Conservation (phyloP, 495 filamentous ascomycete genomes). For the Aspergillus coremiiformis region DNA sequence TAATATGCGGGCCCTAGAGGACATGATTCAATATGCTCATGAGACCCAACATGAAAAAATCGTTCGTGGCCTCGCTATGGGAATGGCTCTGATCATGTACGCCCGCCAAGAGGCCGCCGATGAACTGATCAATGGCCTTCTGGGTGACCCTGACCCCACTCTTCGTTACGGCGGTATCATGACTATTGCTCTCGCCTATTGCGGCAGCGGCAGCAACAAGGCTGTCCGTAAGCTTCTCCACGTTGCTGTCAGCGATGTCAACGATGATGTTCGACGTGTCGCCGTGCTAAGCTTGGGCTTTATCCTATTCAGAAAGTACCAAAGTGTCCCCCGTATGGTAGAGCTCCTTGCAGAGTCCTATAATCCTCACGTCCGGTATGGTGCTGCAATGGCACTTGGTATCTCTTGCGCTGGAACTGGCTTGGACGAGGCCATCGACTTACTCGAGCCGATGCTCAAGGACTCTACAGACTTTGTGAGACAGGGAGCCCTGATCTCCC, state of each 20-base stretch:
- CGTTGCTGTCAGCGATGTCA: slow-evolving; percentile 95
- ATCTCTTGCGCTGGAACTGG: slow-evolving; percentile 98
- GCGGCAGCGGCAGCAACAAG: slow-evolving; percentile 96
- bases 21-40: slow-evolving; percentile 96
- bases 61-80: slow-evolving; percentile 86
- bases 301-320: slow-evolving; percentile 96
- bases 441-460: slow-evolving; percentile 99
- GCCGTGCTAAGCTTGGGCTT: slow-evolving; percentile 99
- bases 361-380: slow-evolving; percentile 97
- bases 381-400: slow-evolving; percentile 95
- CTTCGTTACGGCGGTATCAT: slow-evolving; percentile 97
- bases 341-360: slow-evolving; percentile 96
- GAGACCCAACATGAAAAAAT: slow-evolving; percentile 99
- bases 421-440: slow-evolving; percentile 90
- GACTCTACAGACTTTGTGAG: slow-evolving; percentile 98
- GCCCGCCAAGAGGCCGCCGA: slow-evolving; percentile 91
- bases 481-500: slow-evolving; percentile 89
- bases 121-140: slow-evolving; percentile 82
- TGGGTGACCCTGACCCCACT: slow-evolving; percentile 89
- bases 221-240: slow-evolving; percentile 96
- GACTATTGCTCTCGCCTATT: slow-evolving; percentile 97
- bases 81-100: slow-evolving; percentile 99
- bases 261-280: slow-evolving; percentile 90
- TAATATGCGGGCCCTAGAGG: slow-evolving; percentile 79
- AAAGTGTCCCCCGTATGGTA: slow-evolving; percentile 98